Base-by-base conservation (phyloP, 1,284 basidiomycete genomes). In the Leccinum fallax region DNA sequence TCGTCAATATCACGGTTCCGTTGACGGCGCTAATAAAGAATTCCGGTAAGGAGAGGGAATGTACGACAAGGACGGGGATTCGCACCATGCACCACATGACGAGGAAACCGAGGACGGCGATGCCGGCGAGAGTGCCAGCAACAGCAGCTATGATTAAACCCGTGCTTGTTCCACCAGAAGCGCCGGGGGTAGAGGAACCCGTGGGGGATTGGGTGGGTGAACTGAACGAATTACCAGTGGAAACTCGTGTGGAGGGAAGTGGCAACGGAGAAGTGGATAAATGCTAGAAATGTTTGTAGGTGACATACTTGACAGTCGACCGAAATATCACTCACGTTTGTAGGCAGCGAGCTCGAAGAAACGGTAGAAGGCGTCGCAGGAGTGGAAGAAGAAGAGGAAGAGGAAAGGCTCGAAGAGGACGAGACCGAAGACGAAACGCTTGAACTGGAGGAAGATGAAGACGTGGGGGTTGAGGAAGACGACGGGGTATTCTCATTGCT, bases 61-160 rank as follows among this genome's bases (percentile, higher is more conserved):
- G 24, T 1, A 48, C 26, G 38, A 60, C 4, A 51, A 28, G 13
- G 5, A 3, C 1, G 58, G n/a, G 65, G 58, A 59, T 62, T 38
- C 61, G 60, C 67, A 88, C 87, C 65, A 88, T 68, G 70, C 85
- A 81, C 76, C 81, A 88, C 46, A 80, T 76, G 49, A 86, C 64
- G 1, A 80, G 76, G 55, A 84, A 80, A 10, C 80, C 70, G 7
- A 89, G 66, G 16, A 78, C 76, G 15, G 79, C 82, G 13, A 85
- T 65, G 28, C 80, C 88, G 5, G 80, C 69, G 11, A 87, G 68
- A 24, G 75, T 79, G 3, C 82, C 86, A 16, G 78, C 79, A 21
- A 88, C 74, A 58, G 83, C 86, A 21, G 85, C 88, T 19, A 84
- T 67, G 26, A 89, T 72, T 2, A 79, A 73, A 32, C 77, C 76